A percentile compares a stretch with the other conserved stretches of the same genome.
phyloP scores from a whole-genome alignment of 257 asterid species.

The Nicotiana tomentosiformis region DNA sequence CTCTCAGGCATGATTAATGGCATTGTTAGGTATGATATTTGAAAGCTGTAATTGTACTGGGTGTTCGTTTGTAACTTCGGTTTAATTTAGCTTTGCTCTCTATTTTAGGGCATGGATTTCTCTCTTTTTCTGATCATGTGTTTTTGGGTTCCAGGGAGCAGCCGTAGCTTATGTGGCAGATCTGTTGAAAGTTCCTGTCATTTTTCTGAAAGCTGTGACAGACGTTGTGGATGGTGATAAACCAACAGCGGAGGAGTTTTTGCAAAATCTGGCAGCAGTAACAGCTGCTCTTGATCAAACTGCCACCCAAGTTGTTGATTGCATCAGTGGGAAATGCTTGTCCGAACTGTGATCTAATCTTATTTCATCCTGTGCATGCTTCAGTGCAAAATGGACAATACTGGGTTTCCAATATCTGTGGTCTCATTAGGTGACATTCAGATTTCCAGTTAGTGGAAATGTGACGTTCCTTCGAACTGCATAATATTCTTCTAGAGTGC shows the following conservation, averaged over 20 bases:
- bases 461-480: neutral
- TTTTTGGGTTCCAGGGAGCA: conserved; percentile 62
- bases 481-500: neutral
- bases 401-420: neutral
- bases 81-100: neutral
- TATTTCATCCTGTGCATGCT: neutral
- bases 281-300: conserved; percentile 80
- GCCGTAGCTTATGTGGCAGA: conserved; percentile 93
- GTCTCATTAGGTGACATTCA: neutral
- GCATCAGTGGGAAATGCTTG: conserved; percentile 59
- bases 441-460: neutral
- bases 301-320: conserved; percentile 59
- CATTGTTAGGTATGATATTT: neutral
- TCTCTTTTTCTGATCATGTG: neutral
- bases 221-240: conserved; percentile 86
- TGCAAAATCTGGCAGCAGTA: conserved; percentile 73
- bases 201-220: conserved; percentile 84
- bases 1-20: neutral
- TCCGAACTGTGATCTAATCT: conserved; percentile 48
- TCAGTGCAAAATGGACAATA: neutral
- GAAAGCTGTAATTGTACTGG: neutral
- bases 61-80: no score
- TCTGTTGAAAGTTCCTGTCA: conserved; percentile 71
- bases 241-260: conserved; percentile 89
- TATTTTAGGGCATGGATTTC: neutral